phyloP scores from a whole-genome alignment of 2,329 filamentous ascomycete genomes.

The Phoma herbarum region DNA sequence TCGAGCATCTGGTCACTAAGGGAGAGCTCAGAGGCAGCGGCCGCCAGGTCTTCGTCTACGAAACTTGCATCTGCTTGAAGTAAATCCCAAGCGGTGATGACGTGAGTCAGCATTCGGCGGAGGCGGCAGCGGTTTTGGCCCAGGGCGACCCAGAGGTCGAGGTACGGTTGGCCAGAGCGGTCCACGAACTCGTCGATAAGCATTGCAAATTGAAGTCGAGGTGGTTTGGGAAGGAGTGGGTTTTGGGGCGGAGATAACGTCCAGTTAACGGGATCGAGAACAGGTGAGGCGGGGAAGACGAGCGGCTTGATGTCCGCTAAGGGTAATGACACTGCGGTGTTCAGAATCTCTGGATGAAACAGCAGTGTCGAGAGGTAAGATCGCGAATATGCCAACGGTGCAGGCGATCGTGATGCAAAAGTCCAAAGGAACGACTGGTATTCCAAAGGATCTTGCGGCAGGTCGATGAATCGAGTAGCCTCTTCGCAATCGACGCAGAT shows the following conservation, averaged over 20 bases:
- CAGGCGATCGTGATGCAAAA: slow-evolving; percentile 80
- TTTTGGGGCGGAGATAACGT: slow-evolving; percentile 67
- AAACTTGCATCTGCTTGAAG: slow-evolving; percentile 74
- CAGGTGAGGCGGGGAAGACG: slow-evolving; percentile 73
- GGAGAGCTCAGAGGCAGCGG: slow-evolving; percentile 44
- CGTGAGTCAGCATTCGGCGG: slow-evolving; percentile 87
- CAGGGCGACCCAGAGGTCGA: slow-evolving; percentile 83
- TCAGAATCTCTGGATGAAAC: slow-evolving; percentile 71
- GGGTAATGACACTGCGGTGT: slow-evolving; percentile 76
- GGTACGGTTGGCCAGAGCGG: slow-evolving; percentile 70
- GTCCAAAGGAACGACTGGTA: slow-evolving; percentile 72
- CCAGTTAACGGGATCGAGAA: slow-evolving; percentile 79
- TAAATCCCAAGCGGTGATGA: slow-evolving; percentile 82
- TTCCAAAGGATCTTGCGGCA: slow-evolving; percentile 45
- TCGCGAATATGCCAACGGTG: slow-evolving; percentile 84
- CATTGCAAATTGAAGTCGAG: slow-evolving; percentile 73
- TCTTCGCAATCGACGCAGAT: slow-evolving; percentile 78
- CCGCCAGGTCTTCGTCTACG: slow-evolving; percentile 58
- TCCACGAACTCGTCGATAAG: slow-evolving; percentile 73
- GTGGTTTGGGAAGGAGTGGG: slow-evolving; percentile 68
- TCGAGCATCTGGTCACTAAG: slow-evolving; percentile 62
- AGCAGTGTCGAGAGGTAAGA: slow-evolving; percentile 80
- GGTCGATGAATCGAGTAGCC: slow-evolving; percentile 45
- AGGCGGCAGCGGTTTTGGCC: slow-evolving; percentile 92
- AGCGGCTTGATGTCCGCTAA: slow-evolving; percentile 82